phyloP scores from a whole-genome alignment of 202 grass and related monocot genomes.

The Zoysia matrella region DNA sequence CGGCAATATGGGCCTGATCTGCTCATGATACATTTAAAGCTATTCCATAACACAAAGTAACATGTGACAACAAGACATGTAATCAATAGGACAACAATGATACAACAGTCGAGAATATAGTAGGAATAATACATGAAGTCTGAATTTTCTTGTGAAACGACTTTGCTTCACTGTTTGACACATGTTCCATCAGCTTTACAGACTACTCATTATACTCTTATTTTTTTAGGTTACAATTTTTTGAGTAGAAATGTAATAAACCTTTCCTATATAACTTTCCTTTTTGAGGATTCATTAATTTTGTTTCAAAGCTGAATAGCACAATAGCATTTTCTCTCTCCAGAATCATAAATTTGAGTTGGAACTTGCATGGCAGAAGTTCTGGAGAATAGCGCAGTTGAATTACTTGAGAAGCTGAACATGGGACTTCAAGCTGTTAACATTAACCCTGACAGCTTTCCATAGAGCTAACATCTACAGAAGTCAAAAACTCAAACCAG shows the following conservation, averaged over 20 bases:
- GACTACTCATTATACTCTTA: background rate
- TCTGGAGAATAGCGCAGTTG: background rate
- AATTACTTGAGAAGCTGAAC: slow-evolving; percentile 5
- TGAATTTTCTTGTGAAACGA: background rate
- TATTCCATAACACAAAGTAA: background rate
- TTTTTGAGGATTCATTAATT: background rate
- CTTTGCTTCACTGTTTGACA: background rate
- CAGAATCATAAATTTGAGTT: slow-evolving; percentile 23
- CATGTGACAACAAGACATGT: background rate
- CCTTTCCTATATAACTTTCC: background rate
- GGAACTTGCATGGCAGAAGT: background rate
- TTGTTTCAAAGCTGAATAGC: background rate
- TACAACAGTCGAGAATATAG: background rate
- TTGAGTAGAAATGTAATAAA: background rate
- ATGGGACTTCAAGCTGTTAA: slow-evolving; percentile 3
- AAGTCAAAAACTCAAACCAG: background rate
- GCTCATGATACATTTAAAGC: background rate
- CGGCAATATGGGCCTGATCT: background rate
- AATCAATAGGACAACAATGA: slow-evolving; percentile 18
- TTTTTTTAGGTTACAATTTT: slow-evolving; percentile 15
- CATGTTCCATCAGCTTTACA: slow-evolving; percentile 18
- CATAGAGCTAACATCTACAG: background rate
- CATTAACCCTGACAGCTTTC: background rate
- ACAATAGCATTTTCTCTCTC: background rate
- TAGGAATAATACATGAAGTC: slow-evolving; percentile 16